These are phyloP conservation scores for Termitomyces sp. DNA, from an alignment of 1,284 basidiomycete species.

Conservation along the genomic window DNA sequence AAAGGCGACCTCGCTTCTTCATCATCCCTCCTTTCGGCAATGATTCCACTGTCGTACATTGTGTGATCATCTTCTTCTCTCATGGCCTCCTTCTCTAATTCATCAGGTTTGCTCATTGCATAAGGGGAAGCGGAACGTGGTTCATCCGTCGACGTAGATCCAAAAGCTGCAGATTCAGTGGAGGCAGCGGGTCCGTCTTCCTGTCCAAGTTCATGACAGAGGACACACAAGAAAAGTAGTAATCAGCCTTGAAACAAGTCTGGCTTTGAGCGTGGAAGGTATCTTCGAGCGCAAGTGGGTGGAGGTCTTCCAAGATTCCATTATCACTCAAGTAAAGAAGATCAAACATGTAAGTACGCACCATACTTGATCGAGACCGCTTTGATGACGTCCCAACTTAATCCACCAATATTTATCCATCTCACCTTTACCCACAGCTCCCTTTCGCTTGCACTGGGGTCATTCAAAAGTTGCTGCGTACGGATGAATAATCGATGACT, in stretches of 20 bases:
- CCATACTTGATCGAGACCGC: constrained; percentile 59
- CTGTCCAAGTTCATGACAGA: constrained; percentile 50
- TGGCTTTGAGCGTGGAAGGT: constrained; percentile 53
- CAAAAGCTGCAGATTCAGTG: constrained; percentile 12
- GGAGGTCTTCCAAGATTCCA: constrained; percentile 42
- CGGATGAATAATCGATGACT: constrained; percentile 55
- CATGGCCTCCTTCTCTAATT: constrained; percentile 7
- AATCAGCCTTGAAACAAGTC: constrained; percentile 64
- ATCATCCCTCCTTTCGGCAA: neutral
- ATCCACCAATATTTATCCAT: constrained; percentile 68
- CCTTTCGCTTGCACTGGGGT: constrained; percentile 33
- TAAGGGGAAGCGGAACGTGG: constrained; percentile 42
- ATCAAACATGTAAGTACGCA: constrained; percentile 26
- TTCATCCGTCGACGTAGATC: constrained; percentile 24
- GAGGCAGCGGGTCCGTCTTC: constrained; percentile 25
- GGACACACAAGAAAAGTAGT: constrained; percentile 67
- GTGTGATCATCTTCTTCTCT: constrained; percentile 10
- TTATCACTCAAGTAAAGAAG: neutral
- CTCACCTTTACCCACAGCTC: constrained; percentile 58
- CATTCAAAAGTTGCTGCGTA: constrained; percentile 47
- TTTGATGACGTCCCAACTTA: constrained; percentile 70
- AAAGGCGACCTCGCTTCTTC: constrained; percentile 12
- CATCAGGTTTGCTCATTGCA: constrained; percentile 21
- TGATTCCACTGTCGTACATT: constrained; percentile 8
- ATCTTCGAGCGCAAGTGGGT: constrained; percentile 68